phyloP scores from a whole-genome alignment of 345 rosid species.

The Eucalyptus polyanthemos region DNA sequence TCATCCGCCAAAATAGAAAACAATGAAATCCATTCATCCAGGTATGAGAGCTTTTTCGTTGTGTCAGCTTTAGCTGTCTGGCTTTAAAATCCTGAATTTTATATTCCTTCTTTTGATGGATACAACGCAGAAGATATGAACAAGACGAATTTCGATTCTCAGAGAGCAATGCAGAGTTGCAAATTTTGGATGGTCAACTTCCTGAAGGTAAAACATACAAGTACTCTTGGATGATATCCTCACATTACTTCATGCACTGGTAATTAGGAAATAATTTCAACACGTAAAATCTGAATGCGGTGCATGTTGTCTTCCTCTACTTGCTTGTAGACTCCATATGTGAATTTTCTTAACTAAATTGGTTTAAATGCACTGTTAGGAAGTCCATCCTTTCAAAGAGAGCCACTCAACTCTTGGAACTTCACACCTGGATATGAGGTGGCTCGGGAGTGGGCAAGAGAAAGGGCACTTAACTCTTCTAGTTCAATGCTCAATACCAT shows the following conservation, averaged over 20 bases:
- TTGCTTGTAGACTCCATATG: neutral
- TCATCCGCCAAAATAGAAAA: conserved; percentile 4
- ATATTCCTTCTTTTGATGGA: neutral
- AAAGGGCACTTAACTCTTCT: conserved; percentile 40
- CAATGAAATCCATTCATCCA: conserved; percentile 3
- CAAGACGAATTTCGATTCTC: conserved; percentile 11
- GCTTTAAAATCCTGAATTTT: neutral
- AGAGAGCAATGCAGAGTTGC: conserved; percentile 3
- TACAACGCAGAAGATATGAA: conserved; percentile 13
- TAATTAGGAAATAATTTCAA: neutral
- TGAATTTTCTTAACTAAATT: neutral
- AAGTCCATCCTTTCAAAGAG: conserved; percentile 51
- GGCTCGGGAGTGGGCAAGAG: conserved; percentile 62
- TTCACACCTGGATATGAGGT: conserved; percentile 55
- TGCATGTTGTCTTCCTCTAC: neutral
- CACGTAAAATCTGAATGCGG: neutral
- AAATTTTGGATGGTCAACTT: conserved; percentile 14
- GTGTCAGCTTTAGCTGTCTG: neutral
- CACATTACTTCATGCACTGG: neutral
- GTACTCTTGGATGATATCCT: neutral
- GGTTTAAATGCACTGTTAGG: conserved; percentile 20
- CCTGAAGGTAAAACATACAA: conserved; percentile 39
- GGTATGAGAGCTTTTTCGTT: conserved; percentile 8
- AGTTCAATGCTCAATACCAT: conserved; percentile 32
- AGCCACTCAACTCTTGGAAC: conserved; percentile 50